These are phyloP conservation scores for Entonaema liquescens DNA, from an alignment of 495 filamentous ascomycete species.

Conservation along the genomic window DNA sequence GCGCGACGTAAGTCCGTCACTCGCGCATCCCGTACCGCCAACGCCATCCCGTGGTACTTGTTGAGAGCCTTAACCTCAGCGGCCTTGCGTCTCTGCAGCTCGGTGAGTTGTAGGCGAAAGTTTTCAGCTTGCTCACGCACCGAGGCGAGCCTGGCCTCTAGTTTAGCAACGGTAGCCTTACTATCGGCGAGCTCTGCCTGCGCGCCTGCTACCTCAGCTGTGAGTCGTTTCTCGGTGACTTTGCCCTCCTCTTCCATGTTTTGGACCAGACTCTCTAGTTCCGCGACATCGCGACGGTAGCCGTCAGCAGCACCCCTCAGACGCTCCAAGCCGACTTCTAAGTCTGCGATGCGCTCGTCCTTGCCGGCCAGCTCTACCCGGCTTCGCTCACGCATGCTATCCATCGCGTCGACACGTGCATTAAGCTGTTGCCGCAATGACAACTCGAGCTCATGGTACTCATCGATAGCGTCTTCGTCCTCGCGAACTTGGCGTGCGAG, in stretches of 20 bases:
- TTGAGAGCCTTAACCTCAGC: slow-evolving; percentile 51
- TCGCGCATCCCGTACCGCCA: slow-evolving; percentile 55
- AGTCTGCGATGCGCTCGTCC: slow-evolving; percentile 63
- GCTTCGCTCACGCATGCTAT: slow-evolving; percentile 45
- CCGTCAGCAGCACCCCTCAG: slow-evolving; percentile 68
- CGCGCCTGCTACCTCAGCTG: slow-evolving; percentile 42
- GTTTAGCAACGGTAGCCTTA: slow-evolving; percentile 49
- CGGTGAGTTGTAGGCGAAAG: slow-evolving; percentile 51
- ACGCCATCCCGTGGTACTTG: slow-evolving; percentile 47
- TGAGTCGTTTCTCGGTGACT: slow-evolving; percentile 32
- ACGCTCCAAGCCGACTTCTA: slow-evolving; percentile 65
- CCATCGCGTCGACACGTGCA: slow-evolving; percentile 53
- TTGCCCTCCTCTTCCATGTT: slow-evolving; percentile 66
- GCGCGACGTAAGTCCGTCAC: slow-evolving; percentile 52
- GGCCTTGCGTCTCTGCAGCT: slow-evolving; percentile 52
- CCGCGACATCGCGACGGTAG: slow-evolving; percentile 70
- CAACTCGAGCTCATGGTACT: slow-evolving; percentile 60
- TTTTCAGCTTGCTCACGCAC: slow-evolving; percentile 44
- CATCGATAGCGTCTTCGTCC: slow-evolving; percentile 64
- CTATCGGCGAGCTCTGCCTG: slow-evolving; percentile 53
- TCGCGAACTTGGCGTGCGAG: slow-evolving; percentile 58
- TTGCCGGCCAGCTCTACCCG: slow-evolving; percentile 54
- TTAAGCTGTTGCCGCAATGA: slow-evolving; percentile 59
- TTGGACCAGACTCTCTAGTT: slow-evolving; percentile 68
- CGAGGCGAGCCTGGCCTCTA: slow-evolving; percentile 43